Percentiles rank a stretch among this genome's conserved stretches.
phyloP scores from a whole-genome alignment of 441 rosid species.

The Croton setiger region DNA sequence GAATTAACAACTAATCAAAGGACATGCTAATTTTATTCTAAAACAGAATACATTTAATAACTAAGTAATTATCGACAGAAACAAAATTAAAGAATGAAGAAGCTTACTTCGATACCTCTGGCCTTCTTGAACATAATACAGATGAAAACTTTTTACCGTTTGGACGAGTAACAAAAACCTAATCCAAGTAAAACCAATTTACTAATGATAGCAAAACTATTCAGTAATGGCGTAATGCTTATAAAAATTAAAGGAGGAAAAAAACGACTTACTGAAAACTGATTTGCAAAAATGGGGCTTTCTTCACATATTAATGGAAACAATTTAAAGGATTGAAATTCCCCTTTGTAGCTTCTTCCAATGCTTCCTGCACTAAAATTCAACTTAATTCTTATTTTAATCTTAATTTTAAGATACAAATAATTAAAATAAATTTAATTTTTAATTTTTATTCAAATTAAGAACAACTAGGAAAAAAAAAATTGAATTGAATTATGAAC shows the following conservation, averaged over 20 bases:
- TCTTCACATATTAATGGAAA: constrained; percentile 69
- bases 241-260: constrained; percentile 1
- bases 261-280: constrained; percentile 93
- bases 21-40: no score
- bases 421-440: no score
- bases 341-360: constrained; percentile 90
- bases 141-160: constrained; percentile 58
- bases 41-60: no score
- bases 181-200: constrained; percentile 5
- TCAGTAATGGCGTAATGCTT: background rate
- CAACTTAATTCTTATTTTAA: no score
- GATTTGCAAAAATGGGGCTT: constrained; percentile 72
- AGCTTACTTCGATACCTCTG: constrained; percentile 59
- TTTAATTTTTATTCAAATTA: background rate
- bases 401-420: no score
- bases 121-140: constrained; percentile 65
- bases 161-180: constrained; percentile 83
- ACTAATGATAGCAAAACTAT: background rate
- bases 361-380: constrained; percentile 76
- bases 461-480: background rate
- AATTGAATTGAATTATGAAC: no score
- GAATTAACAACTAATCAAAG: no score
- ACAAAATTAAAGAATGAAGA: constrained; percentile 1
- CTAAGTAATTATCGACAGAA: no score
- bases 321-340: constrained; percentile 74